phyloP scores from a whole-genome alignment of 2,329 filamentous ascomycete genomes.

The Dothideomycetidae sp. region DNA sequence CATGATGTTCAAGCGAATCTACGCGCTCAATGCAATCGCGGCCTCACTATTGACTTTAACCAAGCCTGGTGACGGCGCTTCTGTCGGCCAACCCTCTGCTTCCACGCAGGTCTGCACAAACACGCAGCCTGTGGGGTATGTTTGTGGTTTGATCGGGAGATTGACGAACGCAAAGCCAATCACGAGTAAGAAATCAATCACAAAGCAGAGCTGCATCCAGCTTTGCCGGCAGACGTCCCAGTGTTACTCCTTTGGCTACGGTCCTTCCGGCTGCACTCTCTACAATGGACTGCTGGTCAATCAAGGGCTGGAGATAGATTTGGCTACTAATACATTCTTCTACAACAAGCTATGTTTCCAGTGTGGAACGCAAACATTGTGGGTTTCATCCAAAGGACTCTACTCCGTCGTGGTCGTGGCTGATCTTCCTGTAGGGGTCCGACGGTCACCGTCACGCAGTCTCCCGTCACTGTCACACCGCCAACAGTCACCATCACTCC shows the following conservation, averaged over 20 bases:
- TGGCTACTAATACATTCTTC: background rate
- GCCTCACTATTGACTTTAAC: too few relatives aligned
- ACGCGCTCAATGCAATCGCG: too few relatives aligned
- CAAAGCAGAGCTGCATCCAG: background rate
- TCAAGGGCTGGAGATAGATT: background rate
- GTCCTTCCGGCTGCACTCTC: background rate
- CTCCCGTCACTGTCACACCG: background rate
- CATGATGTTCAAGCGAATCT: too few relatives aligned
- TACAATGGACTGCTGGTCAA: background rate
- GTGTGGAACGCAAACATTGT: too few relatives aligned
- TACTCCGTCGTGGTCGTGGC: background rate
- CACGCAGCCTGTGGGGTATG: background rate
- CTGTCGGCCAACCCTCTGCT: too few relatives aligned
- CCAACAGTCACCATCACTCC: too few relatives aligned
- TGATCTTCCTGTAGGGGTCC: background rate
- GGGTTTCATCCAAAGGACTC: too few relatives aligned
- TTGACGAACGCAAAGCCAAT: background rate
- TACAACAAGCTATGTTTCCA: background rate
- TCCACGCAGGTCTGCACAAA: background rate
- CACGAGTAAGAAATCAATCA: background rate
- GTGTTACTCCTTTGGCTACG: background rate
- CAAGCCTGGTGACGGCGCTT: too few relatives aligned
- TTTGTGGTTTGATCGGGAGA: background rate
- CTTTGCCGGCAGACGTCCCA: background rate
- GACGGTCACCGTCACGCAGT: background rate